These are phyloP conservation scores for Aspergillus hancockii DNA, from an alignment of 495 filamentous ascomycete genomes.

Conservation along the genomic window DNA sequence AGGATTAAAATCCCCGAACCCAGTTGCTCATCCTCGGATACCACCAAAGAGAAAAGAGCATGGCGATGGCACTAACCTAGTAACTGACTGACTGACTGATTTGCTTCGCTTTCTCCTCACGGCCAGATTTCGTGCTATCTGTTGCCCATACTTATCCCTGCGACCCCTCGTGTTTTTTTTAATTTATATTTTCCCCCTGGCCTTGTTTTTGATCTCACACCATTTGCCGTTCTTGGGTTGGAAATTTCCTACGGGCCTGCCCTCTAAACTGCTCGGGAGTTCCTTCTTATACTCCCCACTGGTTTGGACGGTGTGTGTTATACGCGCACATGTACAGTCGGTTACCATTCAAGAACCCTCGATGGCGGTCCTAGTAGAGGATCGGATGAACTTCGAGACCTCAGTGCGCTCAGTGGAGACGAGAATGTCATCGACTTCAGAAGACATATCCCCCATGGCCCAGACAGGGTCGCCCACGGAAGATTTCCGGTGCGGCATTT, in stretches of 20 bases:
- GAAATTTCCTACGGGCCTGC: background rate
- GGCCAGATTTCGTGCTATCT: background rate
- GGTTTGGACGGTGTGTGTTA: background rate
- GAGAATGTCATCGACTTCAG: background rate
- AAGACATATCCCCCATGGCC: background rate
- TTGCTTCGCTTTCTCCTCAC: background rate
- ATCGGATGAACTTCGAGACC: background rate
- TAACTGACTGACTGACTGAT: background rate
- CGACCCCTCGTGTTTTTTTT: background rate
- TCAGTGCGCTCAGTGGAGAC: background rate
- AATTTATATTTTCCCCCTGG: no score
- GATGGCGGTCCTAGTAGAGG: background rate
- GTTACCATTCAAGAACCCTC: background rate
- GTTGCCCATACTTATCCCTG: background rate
- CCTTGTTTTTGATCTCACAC: background rate
- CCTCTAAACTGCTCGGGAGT: background rate
- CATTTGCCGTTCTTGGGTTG: background rate
- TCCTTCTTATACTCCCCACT: background rate
- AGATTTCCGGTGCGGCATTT: slow-evolving; percentile 19
- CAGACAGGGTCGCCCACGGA: slow-evolving; percentile 7
- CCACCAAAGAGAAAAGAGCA: background rate
- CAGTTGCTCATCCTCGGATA: background rate
- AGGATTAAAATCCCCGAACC: background rate
- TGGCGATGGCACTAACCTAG: no score
- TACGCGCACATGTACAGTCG: background rate